These are phyloP conservation scores for Hypomyces rosellus DNA, from an alignment of 2,329 filamentous ascomycete genomes.

Conservation along the genomic window DNA sequence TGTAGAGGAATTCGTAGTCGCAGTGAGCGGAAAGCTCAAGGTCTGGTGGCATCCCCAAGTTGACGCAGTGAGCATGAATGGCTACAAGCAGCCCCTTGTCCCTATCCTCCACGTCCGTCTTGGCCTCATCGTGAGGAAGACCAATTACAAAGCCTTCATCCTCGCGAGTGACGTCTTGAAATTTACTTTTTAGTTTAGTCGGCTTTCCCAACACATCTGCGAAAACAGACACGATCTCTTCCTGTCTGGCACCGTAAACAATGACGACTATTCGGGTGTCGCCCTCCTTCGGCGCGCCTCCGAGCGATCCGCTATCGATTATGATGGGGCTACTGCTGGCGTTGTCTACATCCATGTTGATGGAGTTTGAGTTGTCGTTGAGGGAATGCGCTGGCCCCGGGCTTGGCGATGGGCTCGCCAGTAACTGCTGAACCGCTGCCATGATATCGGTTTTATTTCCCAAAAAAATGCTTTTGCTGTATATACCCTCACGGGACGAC, in stretches of 20 bases:
- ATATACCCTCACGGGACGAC: neutral
- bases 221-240: conserved; percentile 66
- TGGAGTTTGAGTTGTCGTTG: conserved; percentile 19
- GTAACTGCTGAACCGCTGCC: conserved; percentile 34
- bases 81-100: conserved; percentile 55
- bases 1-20: conserved; percentile 85
- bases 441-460: conserved; percentile 16
- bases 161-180: conserved; percentile 47
- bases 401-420: conserved; percentile 27
- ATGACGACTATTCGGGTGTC: conserved; percentile 58
- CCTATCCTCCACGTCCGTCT: conserved; percentile 50
- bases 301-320: conserved; percentile 34
- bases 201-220: conserved; percentile 75
- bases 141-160: conserved; percentile 64
- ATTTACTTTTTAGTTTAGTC: conserved; percentile 51
- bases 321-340: conserved; percentile 28
- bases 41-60: conserved; percentile 64
- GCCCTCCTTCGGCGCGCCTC: conserved; percentile 43
- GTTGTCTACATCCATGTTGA: conserved; percentile 29
- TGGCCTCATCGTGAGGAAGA: conserved; percentile 51
- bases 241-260: conserved; percentile 64
- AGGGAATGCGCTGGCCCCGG: conserved; percentile 19
- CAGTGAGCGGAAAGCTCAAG: conserved; percentile 58
- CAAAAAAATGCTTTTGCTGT: neutral
- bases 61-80: conserved; percentile 72